Evolutionary conservation across 73 alveolate species (phyloP), one percentile per base, ranked within the genome.

Genomic region (Stentor coeruleus): DNA sequence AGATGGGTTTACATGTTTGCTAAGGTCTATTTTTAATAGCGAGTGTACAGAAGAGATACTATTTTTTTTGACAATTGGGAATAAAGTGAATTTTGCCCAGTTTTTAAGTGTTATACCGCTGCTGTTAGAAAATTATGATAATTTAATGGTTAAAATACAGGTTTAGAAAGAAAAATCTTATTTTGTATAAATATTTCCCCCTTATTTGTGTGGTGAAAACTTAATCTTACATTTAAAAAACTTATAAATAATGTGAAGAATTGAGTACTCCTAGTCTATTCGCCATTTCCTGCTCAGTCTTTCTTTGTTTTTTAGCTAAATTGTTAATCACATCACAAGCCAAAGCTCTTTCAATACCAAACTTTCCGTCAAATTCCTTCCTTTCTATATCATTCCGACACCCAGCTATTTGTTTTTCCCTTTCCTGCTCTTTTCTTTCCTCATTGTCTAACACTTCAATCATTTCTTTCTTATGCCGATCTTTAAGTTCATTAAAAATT

Each of bases 331-430:
- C 57, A 41, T 86, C 92, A 59, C 85, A 36, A 0, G 92, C 92
- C 55, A 72, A 81, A 0, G 87, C 89, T 3, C 92, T 38, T 74
- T 86, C 92, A 30, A 82, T 82, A 1, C 92, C 92, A 42, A 86
- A 82, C 26, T 76, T 86, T 66, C 76, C 82, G 36, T 86, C 92
- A 38, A 86, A 59, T 59, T 85, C 42, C 3, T 59, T 59, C 42
- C 76, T 82, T 76, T 86, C 92, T 41, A 26, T 39, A 11, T 86
- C 76, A 66, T 86, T 84, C 3, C 83, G 26, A 39, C 59, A 74
- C 3, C 15, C 49, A 6, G 33, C 37, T 3, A 86, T 6, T 1
- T 82, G 3, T 26, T 40, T n/a, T 57, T 86, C 92, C 39, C 92
- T 59, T 36, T 86, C 92, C 3, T 41, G 79, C 38, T 86, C 92